Evolutionary conservation across 2,329 filamentous ascomycete genomes (phyloP).

Genomic region (Neofusicoccum umdonicola): DNA sequence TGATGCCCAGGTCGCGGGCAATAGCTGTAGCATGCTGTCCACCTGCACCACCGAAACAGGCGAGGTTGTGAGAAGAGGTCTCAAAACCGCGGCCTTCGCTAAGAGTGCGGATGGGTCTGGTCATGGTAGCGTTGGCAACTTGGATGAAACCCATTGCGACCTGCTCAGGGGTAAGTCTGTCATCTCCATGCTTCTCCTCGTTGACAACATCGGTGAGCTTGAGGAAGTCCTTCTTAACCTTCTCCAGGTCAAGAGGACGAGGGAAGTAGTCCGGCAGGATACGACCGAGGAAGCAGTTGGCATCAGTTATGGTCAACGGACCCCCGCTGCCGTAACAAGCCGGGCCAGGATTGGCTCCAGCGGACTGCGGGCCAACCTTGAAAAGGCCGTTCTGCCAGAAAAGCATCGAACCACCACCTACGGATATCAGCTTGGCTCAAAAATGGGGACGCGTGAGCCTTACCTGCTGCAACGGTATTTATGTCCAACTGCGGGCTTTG

Average conservation of each 20-base stretch:
- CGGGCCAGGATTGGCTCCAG: constrained; percentile 83
- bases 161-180: constrained; percentile 30
- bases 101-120: constrained; percentile 28
- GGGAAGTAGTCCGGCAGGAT: constrained; percentile 35
- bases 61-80: constrained; percentile 27
- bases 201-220: constrained; percentile 45
- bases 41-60: constrained; percentile 34
- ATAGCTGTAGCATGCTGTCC: constrained; percentile 44
- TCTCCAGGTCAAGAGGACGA: constrained; percentile 49
- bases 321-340: constrained; percentile 89
- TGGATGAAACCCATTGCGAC: constrained; percentile 28
- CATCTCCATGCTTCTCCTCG: constrained; percentile 44
- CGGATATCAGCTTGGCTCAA: constrained; percentile 17
- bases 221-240: constrained; percentile 43
- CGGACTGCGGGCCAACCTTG: constrained; percentile 85
- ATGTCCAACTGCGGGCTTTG: constrained; percentile 91
- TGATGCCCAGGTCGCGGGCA: constrained; percentile 44
- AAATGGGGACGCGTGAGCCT: background rate
- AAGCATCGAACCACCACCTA: constrained; percentile 78
- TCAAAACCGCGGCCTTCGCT: constrained; percentile 30
- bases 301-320: constrained; percentile 88
- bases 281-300: constrained; percentile 71
- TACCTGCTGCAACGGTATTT: constrained; percentile 60
- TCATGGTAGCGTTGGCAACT: constrained; percentile 34
- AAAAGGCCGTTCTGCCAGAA: constrained; percentile 91